Evolutionary conservation across 345 rosid genomes (phyloP).

Genomic region (Psidium friedrichsthalianum): DNA sequence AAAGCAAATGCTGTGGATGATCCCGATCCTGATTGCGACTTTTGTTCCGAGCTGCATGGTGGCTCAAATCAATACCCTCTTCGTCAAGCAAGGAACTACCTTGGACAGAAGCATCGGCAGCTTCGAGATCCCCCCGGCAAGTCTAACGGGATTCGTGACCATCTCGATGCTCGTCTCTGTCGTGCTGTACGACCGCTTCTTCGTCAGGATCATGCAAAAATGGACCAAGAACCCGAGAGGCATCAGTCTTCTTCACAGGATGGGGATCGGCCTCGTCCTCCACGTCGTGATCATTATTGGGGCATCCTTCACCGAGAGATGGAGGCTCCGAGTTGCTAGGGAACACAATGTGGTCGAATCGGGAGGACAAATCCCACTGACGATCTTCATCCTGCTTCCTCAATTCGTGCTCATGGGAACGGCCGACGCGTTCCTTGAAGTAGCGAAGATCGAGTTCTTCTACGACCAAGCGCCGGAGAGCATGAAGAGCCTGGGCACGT

Average conservation of each 20-base stretch:
- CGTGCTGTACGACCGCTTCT: constrained; percentile 47
- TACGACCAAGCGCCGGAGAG: constrained; percentile 89
- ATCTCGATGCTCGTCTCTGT: constrained; percentile 50
- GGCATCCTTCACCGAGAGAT: constrained; percentile 45
- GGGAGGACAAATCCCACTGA: constrained; percentile 42
- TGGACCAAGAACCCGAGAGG: constrained; percentile 71
- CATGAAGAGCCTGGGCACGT: constrained; percentile 92
- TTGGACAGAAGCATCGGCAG: constrained; percentile 43
- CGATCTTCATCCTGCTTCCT: constrained; percentile 63
- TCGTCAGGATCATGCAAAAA: constrained; percentile 23
- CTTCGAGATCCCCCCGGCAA: constrained; percentile 62
- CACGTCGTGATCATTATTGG: constrained; percentile 50
- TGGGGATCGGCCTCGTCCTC: constrained; percentile 54
- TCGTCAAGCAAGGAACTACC: constrained; percentile 90
- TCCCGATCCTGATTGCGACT: constrained; percentile 56
- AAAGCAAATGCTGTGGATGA: constrained; percentile 83
- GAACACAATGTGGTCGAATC: constrained; percentile 35
- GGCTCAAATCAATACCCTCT: constrained; percentile 69
- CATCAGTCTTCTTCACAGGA: constrained; percentile 63
- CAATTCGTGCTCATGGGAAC: constrained; percentile 72
- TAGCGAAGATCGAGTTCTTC: constrained; percentile 77
- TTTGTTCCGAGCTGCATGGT: constrained; percentile 78
- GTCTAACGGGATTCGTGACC: constrained; percentile 51
- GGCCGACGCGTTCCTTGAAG: constrained; percentile 71
- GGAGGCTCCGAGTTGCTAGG: constrained; percentile 43